Evolutionary conservation across 108 stramenopile species (phyloP), one percentile per base, ranked within the genome.

Genomic region (Nitzschia palea): DNA sequence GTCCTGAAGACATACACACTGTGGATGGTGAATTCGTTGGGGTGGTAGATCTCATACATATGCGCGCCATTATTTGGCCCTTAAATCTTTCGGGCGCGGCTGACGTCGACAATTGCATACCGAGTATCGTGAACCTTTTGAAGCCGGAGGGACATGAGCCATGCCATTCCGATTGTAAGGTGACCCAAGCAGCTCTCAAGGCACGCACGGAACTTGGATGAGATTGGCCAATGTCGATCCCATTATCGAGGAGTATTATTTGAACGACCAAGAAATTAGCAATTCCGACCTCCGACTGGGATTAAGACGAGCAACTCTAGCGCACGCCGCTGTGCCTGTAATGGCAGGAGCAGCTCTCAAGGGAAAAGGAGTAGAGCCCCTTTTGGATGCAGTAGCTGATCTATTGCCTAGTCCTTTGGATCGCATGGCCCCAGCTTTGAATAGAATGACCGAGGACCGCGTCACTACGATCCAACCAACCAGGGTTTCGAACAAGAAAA

Each of bases 341-440:
- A 69, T 95, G 76, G 82, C 91, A 28, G 84, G 79, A 8, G 88
- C 97, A 32, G 95, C 98, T 10, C 72, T 98, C 47, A 81, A 86
- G 58, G 94, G 97, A 36, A 82, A 85, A 44, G 98, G 98, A 26
- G 85, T 99, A 20, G 97, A 98, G 62, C 88, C 95, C 17, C 58
- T 98, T 9, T 78, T 99, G 55, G 98, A 99, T 78, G 79, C 82
- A 25, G 84, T 98, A 65, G 88, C 89, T 17, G 96, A 95, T 65
- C 91, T 89, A 40, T 74, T 98, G 14, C 99, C 99, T 3, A 88
- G 86, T 37, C 99, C 99, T 0, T 73, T 97, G 23, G 96, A 99
- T 78, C 77, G 91, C 6, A 31, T 67, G 31, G 77, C 91, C 15
- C 88, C 90, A 9, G 68, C 82, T 29, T 50, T 92, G 65, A 76